phyloP scores from a whole-genome alignment of 768 basidiomycete species.

The Tricholoma sp. region DNA sequence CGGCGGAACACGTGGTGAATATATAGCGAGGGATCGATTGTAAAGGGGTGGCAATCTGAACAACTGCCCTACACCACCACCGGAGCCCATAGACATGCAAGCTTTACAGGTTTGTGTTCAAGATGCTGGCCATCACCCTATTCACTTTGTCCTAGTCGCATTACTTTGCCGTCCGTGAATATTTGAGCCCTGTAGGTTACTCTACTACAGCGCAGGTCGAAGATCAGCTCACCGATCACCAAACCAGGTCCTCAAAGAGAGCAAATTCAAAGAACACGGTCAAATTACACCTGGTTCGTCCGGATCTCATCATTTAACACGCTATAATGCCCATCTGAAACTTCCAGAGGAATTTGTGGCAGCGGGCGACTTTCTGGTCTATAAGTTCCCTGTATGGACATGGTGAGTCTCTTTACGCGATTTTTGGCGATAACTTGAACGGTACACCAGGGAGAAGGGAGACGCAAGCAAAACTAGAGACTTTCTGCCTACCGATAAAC shows the following conservation, averaged over 20 bases:
- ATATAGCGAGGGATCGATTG: slow-evolving; percentile 24
- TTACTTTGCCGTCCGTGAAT: slow-evolving; percentile 64
- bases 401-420: slow-evolving; percentile 55
- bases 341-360: slow-evolving; percentile 91
- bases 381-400: slow-evolving; percentile 98
- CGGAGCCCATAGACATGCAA: slow-evolving; percentile 28
- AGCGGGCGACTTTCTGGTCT: slow-evolving; percentile 93
- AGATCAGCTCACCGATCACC: slow-evolving; percentile 30
- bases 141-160: slow-evolving; percentile 11
- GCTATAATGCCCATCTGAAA: slow-evolving; percentile 14
- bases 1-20: slow-evolving; percentile 23
- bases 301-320: slow-evolving; percentile 8
- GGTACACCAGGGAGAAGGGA: slow-evolving; percentile 78
- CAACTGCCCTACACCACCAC: slow-evolving; percentile 15
- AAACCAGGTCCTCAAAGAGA: slow-evolving; percentile 86
- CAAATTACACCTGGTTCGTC: slow-evolving; percentile 85
- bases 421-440: not conserved
- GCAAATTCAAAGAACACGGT: slow-evolving; percentile 99
- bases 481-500: slow-evolving; percentile 93
- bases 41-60: slow-evolving; percentile 5
- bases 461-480: slow-evolving; percentile 82
- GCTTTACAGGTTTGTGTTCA: slow-evolving; percentile 30
- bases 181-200: slow-evolving; percentile 70
- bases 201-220: slow-evolving; percentile 10
- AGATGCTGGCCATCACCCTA: not conserved